These are phyloP conservation scores for Dentipellis sp. DNA, from an alignment of 768 basidiomycete genomes.

Conservation along the genomic window DNA sequence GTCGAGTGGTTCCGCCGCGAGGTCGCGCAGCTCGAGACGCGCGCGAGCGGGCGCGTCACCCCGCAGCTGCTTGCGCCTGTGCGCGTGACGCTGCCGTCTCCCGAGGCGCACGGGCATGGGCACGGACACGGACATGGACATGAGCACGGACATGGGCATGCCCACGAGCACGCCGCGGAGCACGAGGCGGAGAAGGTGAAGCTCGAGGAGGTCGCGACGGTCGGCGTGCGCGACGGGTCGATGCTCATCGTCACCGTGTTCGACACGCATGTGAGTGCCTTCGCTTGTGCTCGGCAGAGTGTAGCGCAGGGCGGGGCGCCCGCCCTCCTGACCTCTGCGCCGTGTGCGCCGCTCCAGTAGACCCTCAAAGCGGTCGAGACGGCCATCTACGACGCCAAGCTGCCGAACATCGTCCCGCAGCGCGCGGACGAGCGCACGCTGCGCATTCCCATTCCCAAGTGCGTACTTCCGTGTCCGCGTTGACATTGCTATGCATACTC, in stretches of 20 bases:
- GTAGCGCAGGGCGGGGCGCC: neutral
- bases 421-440: conserved; percentile 61
- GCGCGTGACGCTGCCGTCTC: conserved; percentile 29
- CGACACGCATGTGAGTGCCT: conserved; percentile 57
- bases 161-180: no score
- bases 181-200: conserved; percentile 20
- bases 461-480: conserved; percentile 9
- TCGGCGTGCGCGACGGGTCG: conserved; percentile 74
- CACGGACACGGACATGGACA: conserved; percentile 25
- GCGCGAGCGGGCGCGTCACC: conserved; percentile 70
- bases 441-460: conserved; percentile 78
- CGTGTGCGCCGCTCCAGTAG: conserved; percentile 32
- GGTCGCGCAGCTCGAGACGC: conserved; percentile 59
- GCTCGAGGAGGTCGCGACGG: conserved; percentile 68
- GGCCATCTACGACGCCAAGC: conserved; percentile 65
- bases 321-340: neutral
- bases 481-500: neutral
- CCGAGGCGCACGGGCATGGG: no score
- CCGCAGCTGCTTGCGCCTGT: conserved; percentile 65
- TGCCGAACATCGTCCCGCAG: conserved; percentile 68
- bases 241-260: conserved; percentile 67
- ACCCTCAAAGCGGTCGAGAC: conserved; percentile 67
- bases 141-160: no score
- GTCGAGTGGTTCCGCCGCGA: conserved; percentile 76
- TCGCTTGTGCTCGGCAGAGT: neutral